phyloP scores from a whole-genome alignment of 345 rosid species.

The Raphanus sativus region DNA sequence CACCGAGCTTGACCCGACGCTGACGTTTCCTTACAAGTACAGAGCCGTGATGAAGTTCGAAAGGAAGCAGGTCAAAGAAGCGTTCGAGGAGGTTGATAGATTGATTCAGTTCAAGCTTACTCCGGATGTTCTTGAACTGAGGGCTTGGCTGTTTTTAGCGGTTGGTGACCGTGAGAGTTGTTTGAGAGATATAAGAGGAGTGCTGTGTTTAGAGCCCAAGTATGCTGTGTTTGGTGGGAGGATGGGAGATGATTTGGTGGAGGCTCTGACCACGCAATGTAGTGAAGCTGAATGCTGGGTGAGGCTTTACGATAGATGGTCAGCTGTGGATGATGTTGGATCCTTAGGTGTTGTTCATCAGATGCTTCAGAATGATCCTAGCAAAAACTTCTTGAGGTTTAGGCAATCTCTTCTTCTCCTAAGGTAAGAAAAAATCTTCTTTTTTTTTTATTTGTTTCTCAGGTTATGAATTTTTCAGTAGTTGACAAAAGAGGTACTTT shows the following conservation, averaged over 20 bases:
- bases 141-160: slow-evolving; percentile 80
- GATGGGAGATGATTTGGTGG: slow-evolving; percentile 54
- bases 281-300: slow-evolving; percentile 70
- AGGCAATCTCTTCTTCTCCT: slow-evolving; percentile 91
- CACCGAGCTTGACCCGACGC: slow-evolving; percentile 80
- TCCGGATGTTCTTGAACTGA: slow-evolving; percentile 76
- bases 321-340: slow-evolving; percentile 90
- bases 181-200: slow-evolving; percentile 66
- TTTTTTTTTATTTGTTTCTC: not conserved
- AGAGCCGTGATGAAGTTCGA: slow-evolving; percentile 66
- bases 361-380: slow-evolving; percentile 79
- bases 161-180: slow-evolving; percentile 68
- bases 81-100: slow-evolving; percentile 67
- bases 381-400: slow-evolving; percentile 70
- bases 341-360: slow-evolving; percentile 83
- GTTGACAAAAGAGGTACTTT: slow-evolving; percentile 20
- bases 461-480: not conserved
- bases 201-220: slow-evolving; percentile 70
- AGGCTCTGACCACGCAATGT: slow-evolving; percentile 46
- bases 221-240: slow-evolving; percentile 62
- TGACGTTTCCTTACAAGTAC: slow-evolving; percentile 75
- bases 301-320: slow-evolving; percentile 86
- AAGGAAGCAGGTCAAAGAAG: slow-evolving; percentile 60
- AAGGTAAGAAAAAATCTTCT: slow-evolving; percentile 62
- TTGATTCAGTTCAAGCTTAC: slow-evolving; percentile 67